These are phyloP conservation scores for Oryza australiensis DNA, from an alignment of 176 grass and related monocot species.

Conservation along the genomic window DNA sequence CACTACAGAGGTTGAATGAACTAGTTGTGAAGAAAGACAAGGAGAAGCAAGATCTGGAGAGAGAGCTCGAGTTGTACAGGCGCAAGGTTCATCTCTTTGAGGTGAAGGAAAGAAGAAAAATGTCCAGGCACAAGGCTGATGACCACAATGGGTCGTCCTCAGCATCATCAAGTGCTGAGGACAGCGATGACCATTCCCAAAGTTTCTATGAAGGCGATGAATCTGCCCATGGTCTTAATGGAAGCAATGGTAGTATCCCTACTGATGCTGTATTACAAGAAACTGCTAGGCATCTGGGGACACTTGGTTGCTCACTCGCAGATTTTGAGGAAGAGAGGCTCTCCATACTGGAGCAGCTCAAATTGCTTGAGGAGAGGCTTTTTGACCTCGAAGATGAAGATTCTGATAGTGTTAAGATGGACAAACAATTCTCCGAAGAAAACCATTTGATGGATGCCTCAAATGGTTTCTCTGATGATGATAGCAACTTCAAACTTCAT, in stretches of 20 bases:
- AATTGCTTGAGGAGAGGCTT: conserved; percentile 78
- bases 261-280: conserved; percentile 68
- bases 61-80: conserved; percentile 61
- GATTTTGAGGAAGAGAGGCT: conserved; percentile 92
- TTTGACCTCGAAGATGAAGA: conserved; percentile 77
- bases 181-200: conserved; percentile 66
- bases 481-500: conserved; percentile 49
- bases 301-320: conserved; percentile 61
- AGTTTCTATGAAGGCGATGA: conserved; percentile 67
- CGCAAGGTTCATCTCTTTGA: conserved; percentile 76
- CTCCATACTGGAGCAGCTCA: conserved; percentile 90
- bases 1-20: conserved; percentile 86
- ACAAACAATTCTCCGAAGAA: conserved; percentile 54
- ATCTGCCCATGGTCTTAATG: conserved; percentile 58
- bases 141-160: conserved; percentile 64
- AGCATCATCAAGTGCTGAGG: conserved; percentile 83
- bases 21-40: conserved; percentile 87
- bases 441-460: conserved; percentile 40
- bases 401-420: conserved; percentile 41
- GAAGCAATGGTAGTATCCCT: conserved; percentile 57
- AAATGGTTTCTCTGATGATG: conserved; percentile 67
- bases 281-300: conserved; percentile 54
- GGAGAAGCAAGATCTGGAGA: conserved; percentile 91
- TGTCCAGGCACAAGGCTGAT: conserved; percentile 53
- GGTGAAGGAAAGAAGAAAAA: conserved; percentile 59